Percentiles rank a stretch among this genome's conserved stretches.
Evolutionary conservation across 2,329 filamentous ascomycete genomes (phyloP).

Genomic region (Diaporthe citri): DNA sequence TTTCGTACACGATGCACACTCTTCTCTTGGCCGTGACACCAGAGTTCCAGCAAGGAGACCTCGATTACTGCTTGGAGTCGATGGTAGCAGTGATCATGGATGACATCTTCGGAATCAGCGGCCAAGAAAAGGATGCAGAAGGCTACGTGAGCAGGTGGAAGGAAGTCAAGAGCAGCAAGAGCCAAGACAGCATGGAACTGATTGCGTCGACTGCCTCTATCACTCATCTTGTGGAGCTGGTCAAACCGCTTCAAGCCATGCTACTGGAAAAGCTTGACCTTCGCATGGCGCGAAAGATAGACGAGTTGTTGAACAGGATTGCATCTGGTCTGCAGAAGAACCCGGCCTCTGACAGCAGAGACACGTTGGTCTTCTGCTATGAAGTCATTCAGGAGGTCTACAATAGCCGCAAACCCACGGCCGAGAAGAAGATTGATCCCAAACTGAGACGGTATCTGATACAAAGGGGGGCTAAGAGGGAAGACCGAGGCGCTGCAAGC

Average conservation of each 20-base stretch:
- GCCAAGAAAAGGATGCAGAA: conserved; percentile 96
- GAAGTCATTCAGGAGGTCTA: conserved; percentile 93
- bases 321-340: conserved; percentile 88
- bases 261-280: conserved; percentile 87
- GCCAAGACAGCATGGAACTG: conserved; percentile 96
- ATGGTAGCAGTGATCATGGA: conserved; percentile 93
- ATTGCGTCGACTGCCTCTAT: conserved; percentile 87
- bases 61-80: conserved; percentile 87
- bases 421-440: conserved; percentile 69
- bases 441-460: conserved; percentile 81
- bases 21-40: conserved; percentile 84
- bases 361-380: conserved; percentile 94
- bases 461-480: conserved; percentile 82
- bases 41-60: conserved; percentile 80
- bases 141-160: conserved; percentile 97
- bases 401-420: conserved; percentile 67
- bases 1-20: conserved; percentile 95
- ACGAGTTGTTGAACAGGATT: conserved; percentile 87
- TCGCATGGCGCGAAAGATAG: conserved; percentile 88
- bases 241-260: conserved; percentile 82
- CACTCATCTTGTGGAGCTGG: conserved; percentile 77
- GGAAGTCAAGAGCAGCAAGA: conserved; percentile 98
- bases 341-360: conserved; percentile 79
- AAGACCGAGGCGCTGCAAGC: conserved; percentile 77
- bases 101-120: conserved; percentile 92